Conservation (phyloP, 78 protist species). For the Chrysochromulina parva region DNA sequence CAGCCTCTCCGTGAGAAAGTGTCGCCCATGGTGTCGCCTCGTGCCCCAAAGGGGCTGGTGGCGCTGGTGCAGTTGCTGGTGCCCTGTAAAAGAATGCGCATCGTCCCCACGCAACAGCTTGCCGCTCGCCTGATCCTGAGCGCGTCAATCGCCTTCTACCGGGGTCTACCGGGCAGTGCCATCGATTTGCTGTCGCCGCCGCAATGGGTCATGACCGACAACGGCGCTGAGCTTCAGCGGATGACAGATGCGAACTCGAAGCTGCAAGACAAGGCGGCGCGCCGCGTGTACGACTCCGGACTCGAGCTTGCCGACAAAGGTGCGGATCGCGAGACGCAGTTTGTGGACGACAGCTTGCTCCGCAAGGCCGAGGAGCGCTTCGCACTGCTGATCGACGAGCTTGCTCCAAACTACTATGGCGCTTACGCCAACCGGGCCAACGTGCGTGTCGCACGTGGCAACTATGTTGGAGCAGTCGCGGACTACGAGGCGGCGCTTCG, state of each 20-base stretch:
- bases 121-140: no score
- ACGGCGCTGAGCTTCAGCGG: neutral
- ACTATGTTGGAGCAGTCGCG: neutral
- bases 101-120: no score
- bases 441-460: neutral
- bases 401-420: neutral
- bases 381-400: neutral
- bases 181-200: no score
- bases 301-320: neutral
- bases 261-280: neutral
- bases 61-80: no score
- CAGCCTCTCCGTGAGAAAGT: no score
- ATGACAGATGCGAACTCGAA: neutral
- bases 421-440: constrained; percentile 13
- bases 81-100: no score
- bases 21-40: no score
- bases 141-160: no score
- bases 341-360: neutral
- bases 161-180: no score
- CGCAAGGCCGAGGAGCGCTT: constrained; percentile 13
- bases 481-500: neutral
- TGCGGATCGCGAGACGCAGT: neutral
- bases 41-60: no score
- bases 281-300: neutral
- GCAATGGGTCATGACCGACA: no score